Percentiles rank a stretch among this genome's conserved stretches.
Evolutionary conservation across 441 rosid species (phyloP).

Genomic region (Pelargonium myrrhifolium): DNA sequence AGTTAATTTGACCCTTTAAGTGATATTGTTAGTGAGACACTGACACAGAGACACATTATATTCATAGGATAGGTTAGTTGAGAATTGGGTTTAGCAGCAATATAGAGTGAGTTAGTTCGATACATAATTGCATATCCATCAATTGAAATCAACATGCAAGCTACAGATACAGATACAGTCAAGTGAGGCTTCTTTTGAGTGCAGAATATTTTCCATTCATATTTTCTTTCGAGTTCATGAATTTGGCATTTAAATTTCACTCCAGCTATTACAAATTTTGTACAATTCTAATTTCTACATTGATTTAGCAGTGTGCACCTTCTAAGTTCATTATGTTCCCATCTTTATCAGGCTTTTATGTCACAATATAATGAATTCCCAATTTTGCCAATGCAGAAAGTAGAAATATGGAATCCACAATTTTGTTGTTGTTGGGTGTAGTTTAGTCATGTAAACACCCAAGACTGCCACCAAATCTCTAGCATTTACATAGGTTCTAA

Average conservation of each 20-base stretch:
- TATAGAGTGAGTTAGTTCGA: too few species aligned
- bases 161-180: background rate
- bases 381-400: too few species aligned
- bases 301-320: background rate
- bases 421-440: background rate
- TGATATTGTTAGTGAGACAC: background rate
- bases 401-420: too few species aligned
- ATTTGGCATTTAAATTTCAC: background rate
- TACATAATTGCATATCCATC: too few species aligned
- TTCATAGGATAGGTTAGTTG: background rate
- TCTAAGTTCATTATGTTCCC: background rate
- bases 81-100: background rate
- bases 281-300: too few species aligned
- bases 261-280: background rate
- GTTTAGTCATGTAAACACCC: background rate
- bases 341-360: too few species aligned
- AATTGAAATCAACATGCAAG: background rate
- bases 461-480: background rate
- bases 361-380: background rate
- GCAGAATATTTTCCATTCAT: background rate
- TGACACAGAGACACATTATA: background rate
- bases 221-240: background rate
- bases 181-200: background rate
- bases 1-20: background rate
- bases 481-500: background rate